Evolutionary conservation across 768 basidiomycete genomes (phyloP).

Genomic region (Sporobolomyces pararoseus): DNA sequence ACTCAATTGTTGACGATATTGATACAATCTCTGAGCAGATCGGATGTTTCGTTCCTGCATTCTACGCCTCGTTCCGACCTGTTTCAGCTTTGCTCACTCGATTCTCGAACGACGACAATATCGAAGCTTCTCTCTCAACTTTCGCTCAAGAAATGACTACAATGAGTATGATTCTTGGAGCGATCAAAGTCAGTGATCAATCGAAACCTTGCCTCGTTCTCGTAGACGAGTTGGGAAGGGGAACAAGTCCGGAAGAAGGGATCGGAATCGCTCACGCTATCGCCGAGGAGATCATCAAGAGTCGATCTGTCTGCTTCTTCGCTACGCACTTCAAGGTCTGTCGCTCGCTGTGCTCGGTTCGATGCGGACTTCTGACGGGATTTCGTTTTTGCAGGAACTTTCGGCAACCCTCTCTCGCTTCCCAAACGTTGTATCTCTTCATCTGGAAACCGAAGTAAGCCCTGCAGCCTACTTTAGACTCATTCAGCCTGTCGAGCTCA

Average conservation of each 20-base stretch:
- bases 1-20: neutral
- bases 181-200: conserved; percentile 57
- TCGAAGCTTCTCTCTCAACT: conserved; percentile 84
- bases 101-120: conserved; percentile 88
- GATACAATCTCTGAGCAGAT: conserved; percentile 3
- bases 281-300: conserved; percentile 56
- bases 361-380: neutral
- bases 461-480: neutral
- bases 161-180: conserved; percentile 53
- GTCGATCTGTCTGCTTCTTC: conserved; percentile 81
- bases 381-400: conserved; percentile 64
- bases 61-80: conserved; percentile 83
- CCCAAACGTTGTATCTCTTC: conserved; percentile 68
- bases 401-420: conserved; percentile 68
- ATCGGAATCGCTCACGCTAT: conserved; percentile 52
- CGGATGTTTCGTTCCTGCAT: conserved; percentile 65
- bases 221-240: conserved; percentile 88
- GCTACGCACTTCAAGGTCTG: conserved; percentile 61
- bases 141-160: conserved; percentile 94
- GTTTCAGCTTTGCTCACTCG: conserved; percentile 80
- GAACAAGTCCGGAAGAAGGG: conserved; percentile 75
- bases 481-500: neutral
- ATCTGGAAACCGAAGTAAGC: conserved; percentile 39
- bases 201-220: conserved; percentile 56
- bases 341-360: neutral